Base-by-base conservation (phyloP, 306 rosid species). In the Castanospermum australe region DNA sequence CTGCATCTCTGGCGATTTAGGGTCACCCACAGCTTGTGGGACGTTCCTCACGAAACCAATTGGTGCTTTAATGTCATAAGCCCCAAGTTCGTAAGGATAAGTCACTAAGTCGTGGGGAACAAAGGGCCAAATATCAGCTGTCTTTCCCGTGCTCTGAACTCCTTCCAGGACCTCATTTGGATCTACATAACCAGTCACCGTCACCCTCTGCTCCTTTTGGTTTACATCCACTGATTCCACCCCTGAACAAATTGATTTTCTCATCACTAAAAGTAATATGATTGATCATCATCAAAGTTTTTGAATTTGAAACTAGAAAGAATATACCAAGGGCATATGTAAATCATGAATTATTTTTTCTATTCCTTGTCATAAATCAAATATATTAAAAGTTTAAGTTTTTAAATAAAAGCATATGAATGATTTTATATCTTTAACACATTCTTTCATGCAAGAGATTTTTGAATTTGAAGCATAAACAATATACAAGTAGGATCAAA, bases 41-140 rank as follows among this genome's bases (percentile, higher is more conserved):
- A 78, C 93, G 36, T 82, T 88, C 72, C 87, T 89, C 1, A 94
- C 98, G 28, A 84, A 92, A 12, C 98, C 98, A 0, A 84, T 60
- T 0, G 98, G 97, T 22, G 95, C 98, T 78, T 86, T 89, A 21
- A 83, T 82, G 89, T 94, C 98, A 69, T 92, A 91, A n/a, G 94
- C 97, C 21, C 84, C 91, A 21, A 63, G 20, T 0, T 75, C 92
- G 44, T 86, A 94, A 25, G 97, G 98, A 55, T 83, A 92, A 4
- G 93, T 68, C 35, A 91, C 93, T 39, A 86, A 75, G 67, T 89
- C 86, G 85, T 91, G 83, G 0, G 91, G 88, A 21, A 91, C 89
- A 42, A 92, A 91, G 1, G 91, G 87, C 93, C 97, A 94, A 38
- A 77, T 21, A 64, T 92, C 97, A 0, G 93, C 97, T 9, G 6